A percentile compares a stretch with the other conserved stretches of the same genome.
phyloP scores from a whole-genome alignment of 768 basidiomycete species.

The Psilocybe azurescens region DNA sequence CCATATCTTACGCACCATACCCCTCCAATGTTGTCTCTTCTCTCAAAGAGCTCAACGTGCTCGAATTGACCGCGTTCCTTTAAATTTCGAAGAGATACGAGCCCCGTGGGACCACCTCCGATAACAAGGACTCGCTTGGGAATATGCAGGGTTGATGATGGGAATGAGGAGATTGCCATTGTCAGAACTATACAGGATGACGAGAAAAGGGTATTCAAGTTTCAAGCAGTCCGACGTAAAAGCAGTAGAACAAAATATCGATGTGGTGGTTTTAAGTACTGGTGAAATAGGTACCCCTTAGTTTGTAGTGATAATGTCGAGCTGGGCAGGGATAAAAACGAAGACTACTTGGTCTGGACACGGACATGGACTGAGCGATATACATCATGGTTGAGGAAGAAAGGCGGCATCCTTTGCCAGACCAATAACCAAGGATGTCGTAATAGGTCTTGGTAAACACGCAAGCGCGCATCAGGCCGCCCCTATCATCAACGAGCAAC shows the following conservation, averaged over 20 bases:
- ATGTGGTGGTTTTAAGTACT: too few species aligned
- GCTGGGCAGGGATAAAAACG: too few species aligned
- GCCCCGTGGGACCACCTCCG: conserved; percentile 54
- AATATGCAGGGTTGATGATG: not conserved
- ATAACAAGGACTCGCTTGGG: conserved; percentile 43
- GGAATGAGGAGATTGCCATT: too few species aligned
- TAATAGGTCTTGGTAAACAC: not conserved
- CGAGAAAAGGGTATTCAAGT: too few species aligned
- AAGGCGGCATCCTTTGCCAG: not conserved
- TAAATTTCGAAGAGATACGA: conserved; percentile 55
- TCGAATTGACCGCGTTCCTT: conserved; percentile 45
- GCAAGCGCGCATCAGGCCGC: not conserved
- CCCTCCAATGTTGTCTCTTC: conserved; percentile 53
- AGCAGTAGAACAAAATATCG: too few species aligned
- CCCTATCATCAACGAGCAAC: too few species aligned
- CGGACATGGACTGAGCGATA: too few species aligned
- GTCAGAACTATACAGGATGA: too few species aligned
- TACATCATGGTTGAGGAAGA: not conserved
- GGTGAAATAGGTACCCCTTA: too few species aligned
- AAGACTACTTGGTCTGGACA: too few species aligned
- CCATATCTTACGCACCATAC: conserved; percentile 46
- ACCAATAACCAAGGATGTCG: not conserved
- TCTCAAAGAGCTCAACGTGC: conserved; percentile 49
- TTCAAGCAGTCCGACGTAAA: too few species aligned
- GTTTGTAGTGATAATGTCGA: too few species aligned